Percentiles rank a stretch among this genome's conserved stretches.
These are phyloP conservation scores for Porcisia deanei DNA, from an alignment of 208 protist species.

Conservation along the genomic window DNA sequence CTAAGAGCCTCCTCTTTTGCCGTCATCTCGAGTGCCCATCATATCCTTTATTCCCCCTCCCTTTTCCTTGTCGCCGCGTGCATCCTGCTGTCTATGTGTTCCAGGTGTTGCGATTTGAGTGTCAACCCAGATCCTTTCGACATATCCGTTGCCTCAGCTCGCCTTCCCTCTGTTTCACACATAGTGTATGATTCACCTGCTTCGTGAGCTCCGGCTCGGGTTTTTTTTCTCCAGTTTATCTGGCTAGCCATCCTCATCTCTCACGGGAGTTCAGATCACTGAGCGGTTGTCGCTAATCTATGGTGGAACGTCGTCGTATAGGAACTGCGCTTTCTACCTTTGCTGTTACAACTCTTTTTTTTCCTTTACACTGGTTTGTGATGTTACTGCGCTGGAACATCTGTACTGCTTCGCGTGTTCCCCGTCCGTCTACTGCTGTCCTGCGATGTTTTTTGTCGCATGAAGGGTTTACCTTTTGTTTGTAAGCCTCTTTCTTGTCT, in stretches of 20 bases:
- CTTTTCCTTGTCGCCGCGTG: neutral
- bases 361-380: neutral
- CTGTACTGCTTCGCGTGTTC: too few relatives aligned
- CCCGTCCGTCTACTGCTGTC: too few relatives aligned
- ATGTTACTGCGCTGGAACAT: too few relatives aligned
- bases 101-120: neutral
- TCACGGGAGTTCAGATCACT: neutral
- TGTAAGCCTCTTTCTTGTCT: neutral
- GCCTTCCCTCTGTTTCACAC: neutral
- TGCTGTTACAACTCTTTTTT: neutral
- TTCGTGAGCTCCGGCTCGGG: too few relatives aligned
- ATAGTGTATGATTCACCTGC: too few relatives aligned
- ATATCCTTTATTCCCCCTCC: neutral
- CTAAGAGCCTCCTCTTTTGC: neutral
- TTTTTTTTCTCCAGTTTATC: conserved; percentile 13
- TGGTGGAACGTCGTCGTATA: neutral
- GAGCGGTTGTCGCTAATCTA: neutral
- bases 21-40: neutral
- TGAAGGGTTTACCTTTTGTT: too few relatives aligned
- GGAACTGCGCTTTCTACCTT: neutral
- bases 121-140: too few relatives aligned
- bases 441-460: too few relatives aligned
- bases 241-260: neutral
- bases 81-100: conserved; percentile 2
- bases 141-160: neutral